Evolutionary conservation across 2,329 filamentous ascomycete species (phyloP), one percentile per base, ranked within the genome.

Genomic region (Aureobasidium sp.): DNA sequence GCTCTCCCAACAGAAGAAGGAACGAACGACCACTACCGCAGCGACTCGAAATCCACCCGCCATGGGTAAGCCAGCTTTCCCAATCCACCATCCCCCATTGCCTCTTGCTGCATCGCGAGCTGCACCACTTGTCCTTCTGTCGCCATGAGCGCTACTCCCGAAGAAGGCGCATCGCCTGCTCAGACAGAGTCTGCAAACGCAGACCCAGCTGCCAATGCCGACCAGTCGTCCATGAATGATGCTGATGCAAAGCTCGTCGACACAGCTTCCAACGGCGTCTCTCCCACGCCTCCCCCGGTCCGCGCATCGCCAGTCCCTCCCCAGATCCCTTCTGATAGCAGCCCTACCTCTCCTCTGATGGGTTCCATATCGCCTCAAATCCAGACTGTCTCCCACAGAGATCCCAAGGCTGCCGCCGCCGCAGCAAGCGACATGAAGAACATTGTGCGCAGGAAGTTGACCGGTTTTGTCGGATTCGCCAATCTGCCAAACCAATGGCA

Each of bases 401-500:
- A 87, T 70, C 84, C 84, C 63, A 87, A 87, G 72, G 74, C 75
- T 63, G 77, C 79, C 64, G 75, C 79, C 61, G 72, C 78, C 69
- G 72, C 78, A 67, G 75, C 77, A 58, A 75, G 75, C 67, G 73
- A 82, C 68, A 88, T 88, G 83, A 87, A 87, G 78, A 97, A 99
- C 82, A 96, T 99, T 76, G 93, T 99, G 71, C 90, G 94, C 78
- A 86, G 94, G 78, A 99, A 99, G 83, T 82, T 99, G 74, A 97
- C 94, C 55, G 94, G 94, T 73, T 99, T 97, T 72, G 94, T 99
- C 72, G 94, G 94, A 68, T 99, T 99, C 74, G 94, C 94, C 77
- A 99, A 99, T 77, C 80, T 99, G 74, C 94, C 94, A 67, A 99
- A 99, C 81, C 94, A 99, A 80, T 99, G 94, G 94, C 94, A 99